Base-by-base conservation (phyloP, 1,284 basidiomycete genomes). In the Sutorius eximius region DNA sequence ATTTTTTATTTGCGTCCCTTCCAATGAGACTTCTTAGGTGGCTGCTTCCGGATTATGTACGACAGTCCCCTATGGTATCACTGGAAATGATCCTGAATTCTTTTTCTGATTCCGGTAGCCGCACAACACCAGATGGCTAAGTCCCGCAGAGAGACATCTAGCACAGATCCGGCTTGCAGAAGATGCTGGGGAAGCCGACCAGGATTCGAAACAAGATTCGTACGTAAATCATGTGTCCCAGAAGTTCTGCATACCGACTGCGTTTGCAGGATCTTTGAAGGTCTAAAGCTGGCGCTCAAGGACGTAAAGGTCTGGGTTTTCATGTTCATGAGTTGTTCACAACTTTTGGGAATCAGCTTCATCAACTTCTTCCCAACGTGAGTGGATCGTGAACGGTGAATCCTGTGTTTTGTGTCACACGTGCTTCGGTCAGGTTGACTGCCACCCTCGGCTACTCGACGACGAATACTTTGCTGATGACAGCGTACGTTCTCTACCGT, bases 281-380 rank as follows among this genome's bases (percentile, higher is more conserved):
- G 85, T 0, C 65, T 88, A 16, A 76, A 77, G 51, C 66, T 83
- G 67, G 87, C 87, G 0, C 59, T 87, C 53, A 83, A 77, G 60
- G 89, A 91, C 61, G 77, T 78, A 15, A 85, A 87, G 64, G 82
- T 88, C 2, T 72, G 69, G 18, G 64, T 89, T n/a, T 84, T 91
- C 60, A 75, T 83, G 44, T 45, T 87, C 20, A 80, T 84, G 77
- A 74, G 71, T 8, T 78, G 76, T 37, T 68, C 78, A 0, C 80
- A 83, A 59, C 66, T 83, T 15, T 61, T 90, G 9, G 87, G 87
- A 0, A 73, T 89, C 32, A 86, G 84, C 45, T 90, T 90, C 67
- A 80, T 85, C 48, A 82, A 84, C 61, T 91, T 87, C 74, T 91
- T 89, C 73, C 85, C 85, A 24, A 86, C 85, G 82, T 85, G 59